Base-by-base conservation (phyloP, 768 basidiomycete genomes). In the Lactifluus volemus region DNA sequence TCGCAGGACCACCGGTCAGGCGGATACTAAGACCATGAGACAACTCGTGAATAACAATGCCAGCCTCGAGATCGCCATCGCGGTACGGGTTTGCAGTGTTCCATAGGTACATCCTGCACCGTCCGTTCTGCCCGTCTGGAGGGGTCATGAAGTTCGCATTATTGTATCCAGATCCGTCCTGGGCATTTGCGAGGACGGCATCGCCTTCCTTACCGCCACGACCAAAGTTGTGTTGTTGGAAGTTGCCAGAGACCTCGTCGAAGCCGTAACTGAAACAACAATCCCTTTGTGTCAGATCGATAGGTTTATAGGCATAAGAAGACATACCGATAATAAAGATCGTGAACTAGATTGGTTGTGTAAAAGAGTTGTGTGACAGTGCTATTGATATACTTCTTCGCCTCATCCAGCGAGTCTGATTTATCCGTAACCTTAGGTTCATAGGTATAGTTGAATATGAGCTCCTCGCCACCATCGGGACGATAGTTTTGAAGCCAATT, bases 71-170 rank as follows among this genome's bases (percentile, higher is more conserved):
- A 67, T 97, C 94, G 30, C 96, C 96, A 68, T 99, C 96, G 21
- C 94, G 80, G 77, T 88, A 98, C 3, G 96, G 96, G 25, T 81
- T 77, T 8, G 85, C 88, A 1, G 90, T 91, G 73, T 92, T 89
- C 96, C 96, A 99, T 49, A 94, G 78, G 75, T 95, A 95, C 94
- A 95, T 98, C 66, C 95, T 81, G 87, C 92, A 95, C 55, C 90
- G 85, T 3, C 91, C 92, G 69, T 92, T 89, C 78, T 85, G 82
- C 34, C 89, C 91, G 67, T 93, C 78, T 17, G 87, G 86, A 53
- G 86, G 86, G 0, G 87, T 90, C 86, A 87, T 87, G 73, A 90
- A 95, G 79, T 95, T 94, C 50, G 89, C 91, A 60, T 92, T 92
- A 77, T 91, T 94, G 76, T 83, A 94, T 1, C 94, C 95, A 14